Evolutionary conservation across 225 moss, liverwort and hornwort species (phyloP).

Genomic region (Sphagnum contortum): DNA sequence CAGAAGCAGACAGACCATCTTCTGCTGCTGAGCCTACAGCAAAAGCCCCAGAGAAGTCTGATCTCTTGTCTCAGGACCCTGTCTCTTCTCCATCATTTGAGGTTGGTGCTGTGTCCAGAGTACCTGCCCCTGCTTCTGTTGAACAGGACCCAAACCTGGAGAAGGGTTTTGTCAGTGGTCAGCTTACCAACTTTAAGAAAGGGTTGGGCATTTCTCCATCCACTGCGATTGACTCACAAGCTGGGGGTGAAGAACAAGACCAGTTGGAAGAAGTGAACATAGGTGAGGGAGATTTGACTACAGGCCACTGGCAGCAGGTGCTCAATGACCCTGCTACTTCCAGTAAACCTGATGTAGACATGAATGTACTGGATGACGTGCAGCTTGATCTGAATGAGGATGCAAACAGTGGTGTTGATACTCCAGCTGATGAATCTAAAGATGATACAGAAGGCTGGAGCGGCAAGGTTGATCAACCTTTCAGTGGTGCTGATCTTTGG

Average conservation of each 20-base stretch:
- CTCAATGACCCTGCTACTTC: no score
- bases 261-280: no score
- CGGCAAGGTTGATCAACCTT: slow-evolving; percentile 13
- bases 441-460: neutral
- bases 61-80: neutral
- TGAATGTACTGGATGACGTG: no score
- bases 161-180: neutral
- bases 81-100: neutral
- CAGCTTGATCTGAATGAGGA: neutral
- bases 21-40: neutral
- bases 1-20: neutral
- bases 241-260: neutral
- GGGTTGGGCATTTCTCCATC: neutral
- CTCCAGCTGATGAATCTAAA: neutral
- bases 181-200: slow-evolving; percentile 1
- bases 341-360: no score
- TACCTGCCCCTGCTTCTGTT: neutral
- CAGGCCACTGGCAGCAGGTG: no score
- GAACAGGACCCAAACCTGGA: neutral
- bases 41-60: neutral
- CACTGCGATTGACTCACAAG: neutral
- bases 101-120: neutral
- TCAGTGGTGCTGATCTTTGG: slow-evolving; percentile 32
- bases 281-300: no score
- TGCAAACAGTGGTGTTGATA: neutral